Conservation (phyloP, 495 filamentous ascomycete species). For the Penicillium parvum region DNA sequence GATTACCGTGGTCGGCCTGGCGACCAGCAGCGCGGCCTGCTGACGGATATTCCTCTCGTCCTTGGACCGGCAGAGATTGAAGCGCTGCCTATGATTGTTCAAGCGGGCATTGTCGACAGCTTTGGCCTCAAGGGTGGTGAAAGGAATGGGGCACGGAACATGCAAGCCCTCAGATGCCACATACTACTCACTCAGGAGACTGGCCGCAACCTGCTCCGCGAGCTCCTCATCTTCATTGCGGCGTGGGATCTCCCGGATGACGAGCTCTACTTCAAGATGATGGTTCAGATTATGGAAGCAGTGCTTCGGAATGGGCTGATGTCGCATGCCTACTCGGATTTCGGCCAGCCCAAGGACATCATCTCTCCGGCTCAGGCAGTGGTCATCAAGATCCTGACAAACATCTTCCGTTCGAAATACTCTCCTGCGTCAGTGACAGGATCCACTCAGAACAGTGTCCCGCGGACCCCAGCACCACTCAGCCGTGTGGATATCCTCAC, state of each 20-base stretch:
- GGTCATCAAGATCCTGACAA: conserved; percentile 80
- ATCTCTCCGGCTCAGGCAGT: conserved; percentile 92
- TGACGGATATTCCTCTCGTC: conserved; percentile 92
- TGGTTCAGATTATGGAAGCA: conserved; percentile 90
- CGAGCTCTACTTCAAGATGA: conserved; percentile 90
- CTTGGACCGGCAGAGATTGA: conserved; percentile 91
- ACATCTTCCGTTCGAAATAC: conserved; percentile 75
- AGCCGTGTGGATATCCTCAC: conserved; percentile 60
- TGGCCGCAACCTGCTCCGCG: conserved; percentile 79
- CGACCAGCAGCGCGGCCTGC: conserved; percentile 76
- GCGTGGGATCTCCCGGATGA: conserved; percentile 93
- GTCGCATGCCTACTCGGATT: conserved; percentile 84
- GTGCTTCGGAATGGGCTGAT: conserved; percentile 83
- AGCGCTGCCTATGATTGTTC: conserved; percentile 89
- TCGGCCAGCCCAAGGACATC: conserved; percentile 89
- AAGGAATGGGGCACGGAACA: conserved; percentile 64
- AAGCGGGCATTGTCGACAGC: conserved; percentile 71
- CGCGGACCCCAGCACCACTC: conserved; percentile 32
- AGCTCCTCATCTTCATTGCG: conserved; percentile 91
- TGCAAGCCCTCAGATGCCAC: conserved; percentile 81
- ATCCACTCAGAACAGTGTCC: conserved; percentile 31
- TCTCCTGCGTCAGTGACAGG: conserved; percentile 49
- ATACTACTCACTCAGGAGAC: conserved; percentile 82
- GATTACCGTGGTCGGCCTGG: conserved; percentile 80
- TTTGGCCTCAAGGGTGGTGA: conserved; percentile 44